Base-by-base conservation (phyloP, 306 rosid genomes). In the Trichosanthes truncata region DNA sequence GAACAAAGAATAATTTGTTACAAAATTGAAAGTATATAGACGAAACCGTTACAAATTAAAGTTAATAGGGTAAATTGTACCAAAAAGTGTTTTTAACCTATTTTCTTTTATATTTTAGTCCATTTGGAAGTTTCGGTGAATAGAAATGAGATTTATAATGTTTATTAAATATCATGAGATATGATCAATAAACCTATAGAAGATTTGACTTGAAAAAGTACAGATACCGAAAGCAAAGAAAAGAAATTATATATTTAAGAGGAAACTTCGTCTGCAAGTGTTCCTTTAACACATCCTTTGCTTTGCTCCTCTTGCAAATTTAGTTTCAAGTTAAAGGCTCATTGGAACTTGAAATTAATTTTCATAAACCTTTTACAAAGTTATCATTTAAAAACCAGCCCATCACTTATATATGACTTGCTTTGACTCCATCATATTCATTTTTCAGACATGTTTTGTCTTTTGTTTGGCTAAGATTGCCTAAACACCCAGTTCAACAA, bases 291-390 rank as follows among this genome's bases (percentile, higher is more conserved):
- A 63, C 48, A 3, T 66, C 17, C 49, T 66, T 55, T 38, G 29
- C 74, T 66, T 66, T 66, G 26, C 13, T 66, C 25, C 29, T 66
- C 5, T 66, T 36, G 14, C 49, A 36, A 9, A 38, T 36, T 38
- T 36, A 40, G 74, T 66, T 66, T 66, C 49, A 66, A 66, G 49
- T 66, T 66, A 66, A 66, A 38, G 74, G 49, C 48, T 66, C 74
- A 66, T 66, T 66, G 74, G 74, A 66, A 66, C 48, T 66, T 66
- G 74, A 38, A 66, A 66, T 63, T 23, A 66, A 66, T 63, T 23
- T 36, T 66, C 49, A 66, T 66, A 38, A 20, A 66, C 74, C 49
- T 66, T 20, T 66, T 20, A 66, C 74, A 38, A 69, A 69, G 18
- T 11, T 11, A 69, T 23, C 29, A 31, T 14, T 33, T 33, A 15